Base-by-base conservation (phyloP, 1,284 basidiomycete species). In the Tetrapyrgos nigripes region DNA sequence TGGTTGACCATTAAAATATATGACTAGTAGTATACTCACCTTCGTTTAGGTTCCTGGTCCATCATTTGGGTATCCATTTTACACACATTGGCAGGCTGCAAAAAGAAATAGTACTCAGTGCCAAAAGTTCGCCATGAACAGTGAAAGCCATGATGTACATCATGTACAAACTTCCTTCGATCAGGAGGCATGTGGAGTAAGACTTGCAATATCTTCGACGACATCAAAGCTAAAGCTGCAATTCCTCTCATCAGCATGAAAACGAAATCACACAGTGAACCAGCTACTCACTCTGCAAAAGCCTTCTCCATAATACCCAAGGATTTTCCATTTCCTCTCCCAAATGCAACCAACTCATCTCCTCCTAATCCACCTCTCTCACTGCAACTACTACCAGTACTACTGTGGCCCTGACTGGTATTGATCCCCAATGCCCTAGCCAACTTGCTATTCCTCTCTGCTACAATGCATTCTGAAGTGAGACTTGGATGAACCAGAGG, bases 401-500 rank as follows among this genome's bases (percentile, higher is more conserved):
- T 8, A 33, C 9, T 14, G 9, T 33, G 31, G n/a, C n/a, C 60
- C 62, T 62, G n/a, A 21, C 84, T 83, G 1, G 79, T 68, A 51
- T 73, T 86, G 68, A 97, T 95, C 0, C 94, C 94, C 5, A 98
- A 75, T 0, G 95, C 96, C 46, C 95, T 93, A 1, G 96, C 95
- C 8, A 98, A 76, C 29, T 87, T 79, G 0, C 89, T 91, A 66
- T 96, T 97, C 9, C 96, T 84, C 71, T 95, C 92, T 48, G 89
- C 91, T 29, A 93, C 79, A 23, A 79, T 79, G 66, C 95, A 97
- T 57, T 96, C 93, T 51, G 84, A 88, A 33, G 86, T 87, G 67
- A 94, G 71, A 68, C 47, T 75, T 73, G 17, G 37, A 51, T 21
- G 73, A 71, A 4, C 78, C 77, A 1, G 75, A 73, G 2, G 83